These are phyloP conservation scores for Fusarium odoratissimum DNA, from an alignment of 2,329 filamentous ascomycete species.

Conservation along the genomic window DNA sequence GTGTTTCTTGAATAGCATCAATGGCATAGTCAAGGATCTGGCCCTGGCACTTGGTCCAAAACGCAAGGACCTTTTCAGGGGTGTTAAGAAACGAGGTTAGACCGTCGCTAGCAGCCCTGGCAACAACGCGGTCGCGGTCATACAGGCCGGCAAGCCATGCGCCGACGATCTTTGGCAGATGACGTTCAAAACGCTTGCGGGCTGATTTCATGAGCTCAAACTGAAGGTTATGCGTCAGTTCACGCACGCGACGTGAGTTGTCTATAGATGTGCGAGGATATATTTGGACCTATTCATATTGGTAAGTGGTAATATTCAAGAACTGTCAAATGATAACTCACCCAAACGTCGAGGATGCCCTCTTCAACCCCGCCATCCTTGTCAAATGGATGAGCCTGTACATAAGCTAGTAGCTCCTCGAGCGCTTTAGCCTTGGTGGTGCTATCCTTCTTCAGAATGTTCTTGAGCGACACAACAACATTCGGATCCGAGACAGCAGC, in stretches of 20 bases:
- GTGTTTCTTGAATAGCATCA: slow-evolving; percentile 82
- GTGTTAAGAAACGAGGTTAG: slow-evolving; percentile 80
- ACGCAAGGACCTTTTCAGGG: slow-evolving; percentile 78
- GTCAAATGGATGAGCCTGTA: slow-evolving; percentile 65
- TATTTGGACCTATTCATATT: slow-evolving; percentile 72
- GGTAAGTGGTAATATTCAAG: not conserved
- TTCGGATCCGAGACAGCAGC: slow-evolving; percentile 81
- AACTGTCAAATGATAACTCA: slow-evolving; percentile 50
- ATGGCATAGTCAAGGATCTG: slow-evolving; percentile 85
- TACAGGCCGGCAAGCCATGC: slow-evolving; percentile 93
- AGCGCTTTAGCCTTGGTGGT: slow-evolving; percentile 92
- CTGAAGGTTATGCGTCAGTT: slow-evolving; percentile 83
- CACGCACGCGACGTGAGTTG: slow-evolving; percentile 85
- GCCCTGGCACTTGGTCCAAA: slow-evolving; percentile 85
- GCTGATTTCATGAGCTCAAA: slow-evolving; percentile 68
- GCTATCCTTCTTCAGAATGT: slow-evolving; percentile 90
- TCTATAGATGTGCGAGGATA: slow-evolving; percentile 94
- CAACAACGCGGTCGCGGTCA: slow-evolving; percentile 83
- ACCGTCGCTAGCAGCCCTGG: slow-evolving; percentile 81
- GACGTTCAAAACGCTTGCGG: slow-evolving; percentile 85
- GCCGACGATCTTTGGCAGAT: slow-evolving; percentile 81
- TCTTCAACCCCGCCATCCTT: slow-evolving; percentile 77
- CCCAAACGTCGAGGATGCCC: slow-evolving; percentile 88
- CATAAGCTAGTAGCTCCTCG: slow-evolving; percentile 80
- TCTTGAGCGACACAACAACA: slow-evolving; percentile 91